Evolutionary conservation across 371 early-diverging fungal species (phyloP).

Genomic region (Syncephalastrum monosporum): DNA sequence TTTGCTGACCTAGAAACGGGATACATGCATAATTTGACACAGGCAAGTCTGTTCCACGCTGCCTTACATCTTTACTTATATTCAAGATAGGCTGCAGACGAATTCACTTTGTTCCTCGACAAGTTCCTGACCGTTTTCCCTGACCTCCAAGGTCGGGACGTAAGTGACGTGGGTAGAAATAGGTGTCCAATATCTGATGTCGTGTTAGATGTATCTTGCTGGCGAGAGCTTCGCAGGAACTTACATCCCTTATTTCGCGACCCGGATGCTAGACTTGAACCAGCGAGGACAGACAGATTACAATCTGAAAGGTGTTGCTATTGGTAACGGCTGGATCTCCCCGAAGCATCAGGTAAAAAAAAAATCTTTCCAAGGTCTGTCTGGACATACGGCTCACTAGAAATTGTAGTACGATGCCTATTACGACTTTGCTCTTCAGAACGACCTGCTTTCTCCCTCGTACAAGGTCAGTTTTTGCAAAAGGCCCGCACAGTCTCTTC

Average conservation of each 20-base stretch:
- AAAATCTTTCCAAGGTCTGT: too few relatives aligned
- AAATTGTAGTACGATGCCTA: conserved; percentile 53
- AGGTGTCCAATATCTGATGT: too few relatives aligned
- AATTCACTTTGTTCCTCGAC: conserved; percentile 65
- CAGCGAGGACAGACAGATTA: conserved; percentile 40
- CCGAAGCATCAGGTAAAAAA: conserved; percentile 65
- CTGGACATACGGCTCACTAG: background rate
- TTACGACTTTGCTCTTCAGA: conserved; percentile 43
- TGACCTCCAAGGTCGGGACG: conserved; percentile 48
- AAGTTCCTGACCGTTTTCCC: conserved; percentile 66
- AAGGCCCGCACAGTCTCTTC: background rate
- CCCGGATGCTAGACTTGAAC: conserved; percentile 56
- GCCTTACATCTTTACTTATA: background rate
- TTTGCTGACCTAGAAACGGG: conserved; percentile 38
- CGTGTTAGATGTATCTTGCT: conserved; percentile 65
- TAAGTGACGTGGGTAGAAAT: conserved; percentile 15
- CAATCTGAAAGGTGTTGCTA: conserved; percentile 66
- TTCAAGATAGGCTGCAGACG: conserved; percentile 38
- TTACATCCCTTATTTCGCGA: conserved; percentile 81
- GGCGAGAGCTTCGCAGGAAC: conserved; percentile 90
- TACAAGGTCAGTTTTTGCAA: conserved; percentile 31
- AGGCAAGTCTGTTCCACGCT: conserved; percentile 28
- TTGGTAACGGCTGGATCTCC: conserved; percentile 92
- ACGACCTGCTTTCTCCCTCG: conserved; percentile 38
- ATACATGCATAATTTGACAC: conserved; percentile 35